Percentiles rank a stretch among this genome's conserved stretches.
Evolutionary conservation across 805 yeast genomes (phyloP).

Genomic region (Metahyphopichia silvanorum): DNA sequence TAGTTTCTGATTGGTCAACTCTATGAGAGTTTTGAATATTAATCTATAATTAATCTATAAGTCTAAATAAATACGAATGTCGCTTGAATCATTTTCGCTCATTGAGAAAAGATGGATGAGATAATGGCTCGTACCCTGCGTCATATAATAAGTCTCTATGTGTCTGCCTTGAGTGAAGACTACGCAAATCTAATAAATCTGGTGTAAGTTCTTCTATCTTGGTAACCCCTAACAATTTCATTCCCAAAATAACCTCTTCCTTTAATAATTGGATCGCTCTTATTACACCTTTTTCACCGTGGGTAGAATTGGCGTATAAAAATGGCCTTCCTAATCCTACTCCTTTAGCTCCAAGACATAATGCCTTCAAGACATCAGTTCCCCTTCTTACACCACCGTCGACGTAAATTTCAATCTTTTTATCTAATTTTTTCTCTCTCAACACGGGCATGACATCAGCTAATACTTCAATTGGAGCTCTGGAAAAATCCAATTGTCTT

Average conservation of each 20-base stretch:
- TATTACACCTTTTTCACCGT: slow-evolving; percentile 63
- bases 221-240: slow-evolving; percentile 76
- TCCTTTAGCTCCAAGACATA: slow-evolving; percentile 68
- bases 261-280: slow-evolving; percentile 59
- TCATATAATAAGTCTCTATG: slow-evolving; percentile 9
- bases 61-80: too few relatives aligned
- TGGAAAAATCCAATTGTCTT: slow-evolving; percentile 77
- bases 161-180: not conserved
- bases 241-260: slow-evolving; percentile 70
- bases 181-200: slow-evolving; percentile 27
- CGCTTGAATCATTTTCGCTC: not conserved
- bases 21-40: too few relatives aligned
- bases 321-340: slow-evolving; percentile 71
- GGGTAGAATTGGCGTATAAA: slow-evolving; percentile 58
- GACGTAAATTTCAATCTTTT: slow-evolving; percentile 50
- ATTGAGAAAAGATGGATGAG: slow-evolving; percentile 3
- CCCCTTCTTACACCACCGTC: slow-evolving; percentile 75
- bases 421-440: slow-evolving; percentile 42
- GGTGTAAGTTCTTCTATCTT: slow-evolving; percentile 48
- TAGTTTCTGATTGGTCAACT: too few relatives aligned
- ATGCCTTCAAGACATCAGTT: slow-evolving; percentile 61
- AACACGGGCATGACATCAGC: slow-evolving; percentile 64
- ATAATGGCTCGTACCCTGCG: slow-evolving; percentile 9
- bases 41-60: too few relatives aligned
- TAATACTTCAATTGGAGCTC: slow-evolving; percentile 73